Base-by-base conservation (phyloP, 2,329 filamentous ascomycete species). In the Fonsecaea pedrosoi region DNA sequence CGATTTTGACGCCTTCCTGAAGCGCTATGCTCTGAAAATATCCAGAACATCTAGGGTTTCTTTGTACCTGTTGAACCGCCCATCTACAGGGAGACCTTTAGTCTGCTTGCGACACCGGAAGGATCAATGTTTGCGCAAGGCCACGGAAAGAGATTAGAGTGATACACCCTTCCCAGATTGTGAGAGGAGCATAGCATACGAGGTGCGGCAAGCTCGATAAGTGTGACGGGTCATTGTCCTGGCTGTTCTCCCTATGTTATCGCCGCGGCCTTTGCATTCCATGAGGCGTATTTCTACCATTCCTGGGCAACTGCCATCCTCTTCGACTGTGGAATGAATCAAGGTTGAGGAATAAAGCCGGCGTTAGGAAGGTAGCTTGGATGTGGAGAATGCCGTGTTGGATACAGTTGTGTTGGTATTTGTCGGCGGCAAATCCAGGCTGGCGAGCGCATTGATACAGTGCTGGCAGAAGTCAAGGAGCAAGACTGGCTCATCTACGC, bases 41-140 rank as follows among this genome's bases (percentile, higher is more conserved):
- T 62, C 60, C 32, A 18, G n/a, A 45, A 32, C 9, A 25, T 10
- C 40, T 34, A 50, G 50, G 10, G 50, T 62, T 12, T 21, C 60
- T 40, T 62, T 62, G 37, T 62, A 34, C 50, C 50, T 15, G 32
- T 55, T 25, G 60, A 62, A 7, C 60, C 50, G 15, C 60, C 50
- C 15, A 50, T 50, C 7, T 62, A 62, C 60, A 56, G 34, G 35
- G 34, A 55, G 30, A 62, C 1, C 21, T 21, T 21, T 21, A 21
- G 21, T 25, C 32, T 62, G 34, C 35, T 35, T 5, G 2, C 32
- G 4, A 42, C 55, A 32, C 37, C 60, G 10, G 6, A 15, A 0
- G 60, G 48, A 15, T 62, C 60, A 34, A 55, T 50, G 7, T 56
- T 45, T 62, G 54, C 54, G 18, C 60, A 55, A 32, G 60, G 55